phyloP scores from a whole-genome alignment of 495 filamentous ascomycete genomes.

The Podospora tetraspora region DNA sequence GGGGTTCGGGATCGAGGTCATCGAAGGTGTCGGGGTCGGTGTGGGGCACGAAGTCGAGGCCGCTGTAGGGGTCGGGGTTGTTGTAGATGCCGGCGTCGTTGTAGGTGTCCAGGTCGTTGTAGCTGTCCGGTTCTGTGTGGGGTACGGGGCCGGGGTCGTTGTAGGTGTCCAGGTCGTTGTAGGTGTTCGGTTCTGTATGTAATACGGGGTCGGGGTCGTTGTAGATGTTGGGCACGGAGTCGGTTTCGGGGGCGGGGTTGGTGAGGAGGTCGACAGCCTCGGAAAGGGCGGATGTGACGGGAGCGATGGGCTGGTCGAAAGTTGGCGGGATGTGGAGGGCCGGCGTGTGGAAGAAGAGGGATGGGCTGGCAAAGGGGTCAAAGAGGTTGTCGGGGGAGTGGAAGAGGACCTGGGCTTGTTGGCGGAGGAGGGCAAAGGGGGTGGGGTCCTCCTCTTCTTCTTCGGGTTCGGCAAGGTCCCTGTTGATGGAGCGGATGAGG shows the following conservation, averaged over 20 bases:
- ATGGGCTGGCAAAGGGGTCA: constrained; percentile 49
- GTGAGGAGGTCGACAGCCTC: neutral
- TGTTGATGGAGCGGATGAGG: neutral
- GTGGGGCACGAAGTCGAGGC: too few species aligned
- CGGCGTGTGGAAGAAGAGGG: constrained; percentile 49
- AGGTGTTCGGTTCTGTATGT: neutral
- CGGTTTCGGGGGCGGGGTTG: neutral
- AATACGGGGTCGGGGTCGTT: neutral
- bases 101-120: neutral
- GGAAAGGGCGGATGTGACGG: constrained; percentile 4
- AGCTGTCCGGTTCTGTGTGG: neutral
- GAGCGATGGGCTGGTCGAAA: constrained; percentile 24
- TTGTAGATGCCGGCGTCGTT: too few species aligned
- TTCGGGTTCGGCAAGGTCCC: neutral
- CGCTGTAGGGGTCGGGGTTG: too few species aligned
- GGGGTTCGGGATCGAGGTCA: neutral
- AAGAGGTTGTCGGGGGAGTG: constrained; percentile 37
- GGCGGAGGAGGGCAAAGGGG: constrained; percentile 23
- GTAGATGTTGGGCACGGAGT: neutral
- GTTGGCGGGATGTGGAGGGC: constrained; percentile 34
- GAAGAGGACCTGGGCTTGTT: constrained; percentile 36
- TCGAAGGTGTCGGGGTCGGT: neutral
- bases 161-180: neutral
- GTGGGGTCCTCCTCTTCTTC: constrained; percentile 15
- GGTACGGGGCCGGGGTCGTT: neutral